phyloP scores from a whole-genome alignment of 805 yeast species.

The Millerago galiae region DNA sequence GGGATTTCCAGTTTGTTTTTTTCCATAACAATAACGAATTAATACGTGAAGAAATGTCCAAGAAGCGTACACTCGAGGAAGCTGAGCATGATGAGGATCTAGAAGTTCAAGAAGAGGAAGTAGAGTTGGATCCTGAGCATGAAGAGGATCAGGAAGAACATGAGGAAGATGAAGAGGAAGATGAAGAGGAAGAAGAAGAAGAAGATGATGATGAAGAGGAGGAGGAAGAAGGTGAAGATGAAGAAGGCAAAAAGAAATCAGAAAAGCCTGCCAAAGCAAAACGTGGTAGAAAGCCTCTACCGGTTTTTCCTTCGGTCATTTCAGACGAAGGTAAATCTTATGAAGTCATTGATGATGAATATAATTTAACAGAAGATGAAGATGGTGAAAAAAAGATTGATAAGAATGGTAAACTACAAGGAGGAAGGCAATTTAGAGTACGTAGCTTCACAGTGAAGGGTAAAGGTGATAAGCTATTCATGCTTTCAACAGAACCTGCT shows the following conservation, averaged over 20 bases:
- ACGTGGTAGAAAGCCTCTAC: conserved; percentile 35
- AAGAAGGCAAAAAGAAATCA: conserved; percentile 8
- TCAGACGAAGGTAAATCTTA: conserved; percentile 68
- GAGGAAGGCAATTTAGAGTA: conserved; percentile 69
- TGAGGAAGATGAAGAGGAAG: conserved; percentile 24
- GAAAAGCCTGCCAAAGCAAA: conserved; percentile 25
- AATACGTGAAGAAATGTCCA: no score
- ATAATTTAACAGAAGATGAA: conserved; percentile 66
- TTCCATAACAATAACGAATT: no score
- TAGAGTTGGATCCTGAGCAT: not conserved
- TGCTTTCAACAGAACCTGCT: conserved; percentile 96
- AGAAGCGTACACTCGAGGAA: no score
- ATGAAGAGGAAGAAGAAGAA: conserved; percentile 21
- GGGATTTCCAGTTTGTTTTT: no score
- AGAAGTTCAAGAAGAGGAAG: not conserved
- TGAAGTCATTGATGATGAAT: conserved; percentile 68
- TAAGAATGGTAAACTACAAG: conserved; percentile 57
- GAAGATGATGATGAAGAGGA: conserved; percentile 24
- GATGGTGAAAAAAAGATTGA: conserved; percentile 74
- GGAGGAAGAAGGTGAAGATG: conserved; percentile 14
- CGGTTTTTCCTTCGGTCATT: conserved; percentile 29
- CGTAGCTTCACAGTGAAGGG: conserved; percentile 54
- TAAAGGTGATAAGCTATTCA: conserved; percentile 66
- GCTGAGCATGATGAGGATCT: not conserved
- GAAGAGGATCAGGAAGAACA: conserved; percentile 21